A percentile compares a stretch with the other conserved stretches of the same genome.
These are phyloP conservation scores for Pyrenochaeta sp. DNA, from an alignment of 2,329 filamentous ascomycete genomes.

Conservation along the genomic window DNA sequence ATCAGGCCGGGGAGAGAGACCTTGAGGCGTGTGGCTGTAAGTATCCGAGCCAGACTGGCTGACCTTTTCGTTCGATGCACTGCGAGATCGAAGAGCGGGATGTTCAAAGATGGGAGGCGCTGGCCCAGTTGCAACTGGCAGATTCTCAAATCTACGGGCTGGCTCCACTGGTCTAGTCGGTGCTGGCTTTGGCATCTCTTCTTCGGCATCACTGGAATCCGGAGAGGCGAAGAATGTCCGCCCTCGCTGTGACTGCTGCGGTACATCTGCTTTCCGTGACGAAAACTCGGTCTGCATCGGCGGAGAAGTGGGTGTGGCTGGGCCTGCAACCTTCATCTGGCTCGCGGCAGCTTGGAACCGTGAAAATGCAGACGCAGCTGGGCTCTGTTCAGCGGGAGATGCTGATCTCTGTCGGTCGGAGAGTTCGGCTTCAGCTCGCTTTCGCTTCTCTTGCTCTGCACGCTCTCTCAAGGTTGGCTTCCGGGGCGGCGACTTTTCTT, in stretches of 20 bases:
- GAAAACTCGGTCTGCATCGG: constrained; percentile 18
- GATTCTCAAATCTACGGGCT: constrained; percentile 42
- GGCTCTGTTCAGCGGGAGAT: constrained; percentile 39
- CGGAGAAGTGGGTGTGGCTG: constrained; percentile 20
- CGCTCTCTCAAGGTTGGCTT: constrained; percentile 45
- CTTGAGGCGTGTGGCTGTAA: constrained; percentile 6
- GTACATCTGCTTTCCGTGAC: constrained; percentile 16
- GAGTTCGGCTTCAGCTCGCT: constrained; percentile 33
- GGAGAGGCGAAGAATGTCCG: constrained; percentile 43
- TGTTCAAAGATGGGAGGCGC: constrained; percentile 48
- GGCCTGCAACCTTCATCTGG: constrained; percentile 50
- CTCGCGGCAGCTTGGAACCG: constrained; percentile 57
- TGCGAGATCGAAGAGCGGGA: constrained; percentile 47
- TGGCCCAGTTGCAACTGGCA: constrained; percentile 43
- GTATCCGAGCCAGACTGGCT: constrained; percentile 15
- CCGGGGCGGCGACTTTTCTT: constrained; percentile 30
- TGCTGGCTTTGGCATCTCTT: constrained; percentile 24
- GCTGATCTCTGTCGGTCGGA: constrained; percentile 36
- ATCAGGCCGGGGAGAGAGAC: constrained; percentile 16
- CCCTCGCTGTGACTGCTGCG: constrained; percentile 21
- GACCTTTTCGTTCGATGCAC: constrained; percentile 27
- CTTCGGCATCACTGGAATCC: constrained; percentile 44
- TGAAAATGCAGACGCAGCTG: constrained; percentile 51
- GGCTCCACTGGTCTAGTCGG: constrained; percentile 27
- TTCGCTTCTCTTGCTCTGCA: constrained; percentile 45